Percentiles rank a stretch among this genome's conserved stretches.
phyloP scores from a whole-genome alignment of 2,329 filamentous ascomycete species.

The Penicillium sp. region DNA sequence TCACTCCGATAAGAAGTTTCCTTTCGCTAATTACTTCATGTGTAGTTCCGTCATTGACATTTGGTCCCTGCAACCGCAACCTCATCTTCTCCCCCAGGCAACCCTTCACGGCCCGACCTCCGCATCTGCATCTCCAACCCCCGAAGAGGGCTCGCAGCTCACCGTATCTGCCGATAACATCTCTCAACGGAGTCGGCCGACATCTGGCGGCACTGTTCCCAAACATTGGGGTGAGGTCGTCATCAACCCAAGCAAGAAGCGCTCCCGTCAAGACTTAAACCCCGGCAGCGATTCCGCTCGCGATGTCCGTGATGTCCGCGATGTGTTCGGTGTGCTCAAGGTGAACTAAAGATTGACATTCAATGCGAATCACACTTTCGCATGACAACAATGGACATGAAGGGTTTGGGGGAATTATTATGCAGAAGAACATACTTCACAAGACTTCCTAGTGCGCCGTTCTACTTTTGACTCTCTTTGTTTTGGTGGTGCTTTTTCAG shows the following conservation, averaged over 20 bases:
- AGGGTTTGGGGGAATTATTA: background rate
- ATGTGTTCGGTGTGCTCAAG: conserved; percentile 43
- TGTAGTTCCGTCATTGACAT: conserved; percentile 45
- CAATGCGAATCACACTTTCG: background rate
- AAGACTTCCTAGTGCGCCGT: background rate
- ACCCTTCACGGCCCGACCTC: conserved; percentile 34
- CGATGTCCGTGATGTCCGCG: conserved; percentile 40
- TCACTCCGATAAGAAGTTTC: too few species aligned
- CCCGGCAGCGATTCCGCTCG: conserved; percentile 21
- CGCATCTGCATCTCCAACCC: conserved; percentile 21
- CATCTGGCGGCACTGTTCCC: conserved; percentile 28
- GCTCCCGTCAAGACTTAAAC: conserved; percentile 26
- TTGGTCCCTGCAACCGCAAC: conserved; percentile 45
- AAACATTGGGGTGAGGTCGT: conserved; percentile 48
- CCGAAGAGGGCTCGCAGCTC: conserved; percentile 13
- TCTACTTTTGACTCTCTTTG: conserved; percentile 3
- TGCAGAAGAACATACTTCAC: conserved; percentile 3
- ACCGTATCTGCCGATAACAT: conserved; percentile 12
- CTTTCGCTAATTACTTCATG: background rate
- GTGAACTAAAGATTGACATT: conserved; percentile 25
- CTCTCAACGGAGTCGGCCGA: conserved; percentile 12
- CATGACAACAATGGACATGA: conserved; percentile 14
- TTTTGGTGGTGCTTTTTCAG: conserved; percentile 5
- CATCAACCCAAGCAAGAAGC: conserved; percentile 40
- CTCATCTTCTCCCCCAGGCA: conserved; percentile 39